These are phyloP conservation scores for Oryza brachyantha DNA, from an alignment of 176 grass and related monocot species.

Conservation along the genomic window DNA sequence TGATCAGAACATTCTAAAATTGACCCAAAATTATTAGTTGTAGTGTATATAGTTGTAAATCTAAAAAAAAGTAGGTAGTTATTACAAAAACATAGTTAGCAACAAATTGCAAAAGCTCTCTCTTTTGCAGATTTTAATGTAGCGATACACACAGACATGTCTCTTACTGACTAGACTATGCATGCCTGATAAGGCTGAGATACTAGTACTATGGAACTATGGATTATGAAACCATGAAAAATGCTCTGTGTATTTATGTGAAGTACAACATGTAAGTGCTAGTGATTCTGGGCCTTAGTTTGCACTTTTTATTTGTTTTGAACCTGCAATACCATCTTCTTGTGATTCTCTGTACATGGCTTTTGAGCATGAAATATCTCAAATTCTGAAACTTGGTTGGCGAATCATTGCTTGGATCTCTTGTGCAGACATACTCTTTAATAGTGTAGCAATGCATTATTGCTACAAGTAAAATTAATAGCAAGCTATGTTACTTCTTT, in stretches of 20 bases:
- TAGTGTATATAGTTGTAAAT: not conserved
- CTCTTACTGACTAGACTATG: not conserved
- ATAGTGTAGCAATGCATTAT: slow-evolving; percentile 19
- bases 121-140: not conserved
- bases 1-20: not conserved
- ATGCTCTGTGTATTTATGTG: not conserved
- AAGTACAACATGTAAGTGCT: slow-evolving; percentile 5
- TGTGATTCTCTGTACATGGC: not conserved
- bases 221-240: not conserved
- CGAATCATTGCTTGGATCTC: not conserved
- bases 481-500: slow-evolving; percentile 29
- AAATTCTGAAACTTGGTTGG: not conserved
- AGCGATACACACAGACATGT: not conserved
- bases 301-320: not conserved
- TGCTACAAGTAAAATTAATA: slow-evolving; percentile 16
- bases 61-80: no score
- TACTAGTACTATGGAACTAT: no score
- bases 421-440: not conserved
- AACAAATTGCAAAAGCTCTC: no score
- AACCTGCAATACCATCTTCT: not conserved
- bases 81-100: no score
- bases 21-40: not conserved
- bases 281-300: not conserved
- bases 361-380: not conserved
- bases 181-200: not conserved